Conservation (phyloP, 1,284 basidiomycete genomes). For the Tylopilus orsonianus region DNA sequence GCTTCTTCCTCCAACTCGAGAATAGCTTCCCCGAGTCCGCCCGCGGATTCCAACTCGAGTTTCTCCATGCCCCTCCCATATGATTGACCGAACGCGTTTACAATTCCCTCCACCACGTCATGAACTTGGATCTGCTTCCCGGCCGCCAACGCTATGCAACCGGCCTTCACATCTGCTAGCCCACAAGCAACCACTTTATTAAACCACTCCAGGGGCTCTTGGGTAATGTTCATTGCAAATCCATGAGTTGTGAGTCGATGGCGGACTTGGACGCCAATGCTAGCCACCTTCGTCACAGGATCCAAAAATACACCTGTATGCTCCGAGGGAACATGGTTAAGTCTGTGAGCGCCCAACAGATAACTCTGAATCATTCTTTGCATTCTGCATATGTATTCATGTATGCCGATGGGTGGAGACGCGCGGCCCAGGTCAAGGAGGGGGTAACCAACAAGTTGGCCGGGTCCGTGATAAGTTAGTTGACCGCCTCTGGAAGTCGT, state of each 20-base stretch:
- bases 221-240: constrained; percentile 90
- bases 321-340: constrained; percentile 54
- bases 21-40: constrained; percentile 55
- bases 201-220: constrained; percentile 83
- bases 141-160: constrained; percentile 53
- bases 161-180: constrained; percentile 81
- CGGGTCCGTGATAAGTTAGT: constrained; percentile 96
- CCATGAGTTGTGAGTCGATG: constrained; percentile 95
- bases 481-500: constrained; percentile 87
- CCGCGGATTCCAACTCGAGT: constrained; percentile 46
- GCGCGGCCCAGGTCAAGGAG: constrained; percentile 78
- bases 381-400: constrained; percentile 75
- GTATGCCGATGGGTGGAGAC: constrained; percentile 56
- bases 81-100: constrained; percentile 50
- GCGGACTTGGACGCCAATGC: constrained; percentile 95
- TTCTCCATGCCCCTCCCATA: constrained; percentile 57
- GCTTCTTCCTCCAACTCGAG: constrained; percentile 43
- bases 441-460: constrained; percentile 96
- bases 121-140: constrained; percentile 41
- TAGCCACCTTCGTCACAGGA: constrained; percentile 76
- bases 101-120: constrained; percentile 53
- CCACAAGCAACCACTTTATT: constrained; percentile 90
- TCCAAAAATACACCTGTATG: constrained; percentile 80
- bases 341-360: constrained; percentile 54
- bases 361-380: constrained; percentile 52